Conservation (phyloP, 331 rosid genomes). For the Arachis monticola region DNA sequence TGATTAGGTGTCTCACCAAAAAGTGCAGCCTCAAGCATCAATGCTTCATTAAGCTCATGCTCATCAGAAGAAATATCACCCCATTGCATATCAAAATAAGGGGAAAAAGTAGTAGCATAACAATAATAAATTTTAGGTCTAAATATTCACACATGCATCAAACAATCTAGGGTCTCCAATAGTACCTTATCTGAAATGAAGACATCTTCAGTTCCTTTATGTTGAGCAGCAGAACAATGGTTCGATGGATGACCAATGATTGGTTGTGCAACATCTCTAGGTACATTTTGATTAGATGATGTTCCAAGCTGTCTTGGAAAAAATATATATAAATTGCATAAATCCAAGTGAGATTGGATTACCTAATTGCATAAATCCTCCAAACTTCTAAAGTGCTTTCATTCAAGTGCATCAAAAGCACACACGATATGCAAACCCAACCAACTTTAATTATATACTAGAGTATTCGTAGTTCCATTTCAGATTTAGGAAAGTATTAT, state of each 20-base stretch:
- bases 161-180: slow-evolving; percentile 25
- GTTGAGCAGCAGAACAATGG: slow-evolving; percentile 34
- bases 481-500: slow-evolving; percentile 6
- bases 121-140: not conserved
- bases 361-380: slow-evolving; percentile 27
- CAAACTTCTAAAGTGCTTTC: slow-evolving; percentile 16
- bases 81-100: slow-evolving; percentile 59
- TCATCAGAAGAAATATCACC: slow-evolving; percentile 73
- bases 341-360: slow-evolving; percentile 26
- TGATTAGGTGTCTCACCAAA: slow-evolving; percentile 49
- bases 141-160: slow-evolving; percentile 21
- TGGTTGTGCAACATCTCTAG: slow-evolving; percentile 43
- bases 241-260: slow-evolving; percentile 31
- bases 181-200: slow-evolving; percentile 52
- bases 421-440: slow-evolving; percentile 2
- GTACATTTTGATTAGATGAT: slow-evolving; percentile 47
- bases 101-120: slow-evolving; percentile 29
- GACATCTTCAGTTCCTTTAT: slow-evolving; percentile 36
- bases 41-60: slow-evolving; percentile 56
- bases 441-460: slow-evolving; percentile 9
- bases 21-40: slow-evolving; percentile 67
- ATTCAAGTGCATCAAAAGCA: slow-evolving; percentile 17
- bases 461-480: not conserved
- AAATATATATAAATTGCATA: slow-evolving; percentile 15
- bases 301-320: slow-evolving; percentile 47